Base-by-base conservation (phyloP, 495 filamentous ascomycete species). In the Penicillium longicatenatum region DNA sequence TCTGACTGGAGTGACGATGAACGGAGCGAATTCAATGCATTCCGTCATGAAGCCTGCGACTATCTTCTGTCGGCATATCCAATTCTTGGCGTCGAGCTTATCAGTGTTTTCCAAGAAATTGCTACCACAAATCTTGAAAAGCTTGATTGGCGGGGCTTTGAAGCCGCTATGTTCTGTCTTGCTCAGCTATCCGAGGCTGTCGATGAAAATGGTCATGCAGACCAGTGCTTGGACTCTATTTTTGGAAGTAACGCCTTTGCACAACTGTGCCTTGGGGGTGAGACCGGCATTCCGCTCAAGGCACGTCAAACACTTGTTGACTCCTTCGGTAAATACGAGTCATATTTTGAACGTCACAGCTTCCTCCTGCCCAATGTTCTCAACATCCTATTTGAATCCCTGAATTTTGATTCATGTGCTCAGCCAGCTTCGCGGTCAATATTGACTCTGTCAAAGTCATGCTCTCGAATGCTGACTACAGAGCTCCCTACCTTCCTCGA, bases 371-470 rank as follows among this genome's bases (percentile, higher is more conserved):
- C 91, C 1, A 72, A 83, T 54, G 88, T 90, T 3, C 75, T 98
- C 29, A 92, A 87, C 55, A 88, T 96, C 50, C 80, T 97, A 4
- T 96, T 97, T 65, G 80, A 80, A 42, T 88, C 90, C 2, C 76
- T 96, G 31, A 81, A 83, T 20, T 84, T 87, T 24, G 80, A 82
- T 8, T 72, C 81, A 12, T 82, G 95, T 45, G 86, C 89, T 12
- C 75, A 79, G 17, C 75, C 83, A 41, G 90, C 92, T n/a, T 92
- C 93, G 4, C 84, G 84, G 49, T 91, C 92, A 1, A 96, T 98
- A 48, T 76, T 81, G 16, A 84, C 83, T 4, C 82, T 97, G 8
- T 96, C 92, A 66, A 89, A 85, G 21, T 88, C 89, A 19, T 97
- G 93, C 58, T 85, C 93, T 22, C 75, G 74, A 30, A 79, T 84